These are phyloP conservation scores for Alternaria viburni DNA, from an alignment of 2,329 filamentous ascomycete genomes.

Conservation along the genomic window DNA sequence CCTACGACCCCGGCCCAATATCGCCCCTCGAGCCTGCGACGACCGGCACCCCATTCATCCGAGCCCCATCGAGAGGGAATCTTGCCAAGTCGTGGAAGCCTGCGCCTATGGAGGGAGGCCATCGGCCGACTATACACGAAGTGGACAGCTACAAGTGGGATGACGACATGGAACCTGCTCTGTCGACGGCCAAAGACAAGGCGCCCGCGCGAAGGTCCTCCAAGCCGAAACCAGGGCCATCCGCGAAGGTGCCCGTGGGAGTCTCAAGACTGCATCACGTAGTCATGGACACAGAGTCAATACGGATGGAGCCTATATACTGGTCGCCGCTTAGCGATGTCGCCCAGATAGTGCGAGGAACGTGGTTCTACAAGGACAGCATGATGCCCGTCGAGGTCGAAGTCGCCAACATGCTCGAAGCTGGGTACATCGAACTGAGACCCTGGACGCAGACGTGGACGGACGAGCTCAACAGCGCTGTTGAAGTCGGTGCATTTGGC, in stretches of 20 bases:
- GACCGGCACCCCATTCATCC: constrained; percentile 60
- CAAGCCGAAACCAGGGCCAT: constrained; percentile 44
- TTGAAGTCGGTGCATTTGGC: constrained; percentile 86
- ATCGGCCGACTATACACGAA: constrained; percentile 47
- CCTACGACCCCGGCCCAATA: constrained; percentile 35
- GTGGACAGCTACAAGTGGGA: constrained; percentile 59
- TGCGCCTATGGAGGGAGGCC: constrained; percentile 30
- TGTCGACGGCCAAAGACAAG: constrained; percentile 40
- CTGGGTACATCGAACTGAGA: constrained; percentile 84
- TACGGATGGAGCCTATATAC: constrained; percentile 93
- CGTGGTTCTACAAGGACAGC: constrained; percentile 97
- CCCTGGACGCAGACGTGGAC: constrained; percentile 93
- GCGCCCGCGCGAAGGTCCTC: constrained; percentile 24
- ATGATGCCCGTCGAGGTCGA: constrained; percentile 87
- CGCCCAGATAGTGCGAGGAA: constrained; percentile 79
- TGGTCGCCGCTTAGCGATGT: constrained; percentile 95
- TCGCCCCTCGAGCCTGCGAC: constrained; percentile 43
- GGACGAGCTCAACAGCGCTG: constrained; percentile 87
- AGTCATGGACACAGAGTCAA: constrained; percentile 67
- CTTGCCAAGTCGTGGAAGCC: constrained; percentile 31
- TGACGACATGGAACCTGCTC: constrained; percentile 47
- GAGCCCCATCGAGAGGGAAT: constrained; percentile 55
- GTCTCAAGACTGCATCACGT: constrained; percentile 90
- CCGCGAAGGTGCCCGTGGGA: constrained; percentile 77
- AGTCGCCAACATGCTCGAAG: constrained; percentile 89